phyloP scores from a whole-genome alignment of 2,329 filamentous ascomycete species.

The Aspergillus nomiae region DNA sequence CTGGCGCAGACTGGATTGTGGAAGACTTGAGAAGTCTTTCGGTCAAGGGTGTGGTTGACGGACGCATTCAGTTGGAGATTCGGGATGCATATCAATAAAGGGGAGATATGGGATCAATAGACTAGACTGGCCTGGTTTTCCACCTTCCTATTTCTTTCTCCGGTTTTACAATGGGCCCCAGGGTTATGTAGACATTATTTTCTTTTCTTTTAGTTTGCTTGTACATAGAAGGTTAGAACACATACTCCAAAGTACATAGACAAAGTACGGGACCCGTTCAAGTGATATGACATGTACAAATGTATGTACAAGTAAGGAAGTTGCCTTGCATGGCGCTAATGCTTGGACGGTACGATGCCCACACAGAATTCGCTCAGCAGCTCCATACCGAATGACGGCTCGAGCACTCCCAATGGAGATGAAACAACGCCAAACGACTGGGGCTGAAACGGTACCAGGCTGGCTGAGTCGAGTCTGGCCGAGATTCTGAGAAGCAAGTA shows the following conservation, averaged over 20 bases:
- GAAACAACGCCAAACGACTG: neutral
- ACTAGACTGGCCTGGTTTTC: neutral
- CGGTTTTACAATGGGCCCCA: neutral
- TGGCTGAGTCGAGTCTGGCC: conserved; percentile 1
- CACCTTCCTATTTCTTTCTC: neutral
- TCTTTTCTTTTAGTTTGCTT: neutral
- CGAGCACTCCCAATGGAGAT: neutral
- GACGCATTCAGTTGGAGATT: conserved; percentile 69
- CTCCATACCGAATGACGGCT: neutral
- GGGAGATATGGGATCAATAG: conserved; percentile 2
- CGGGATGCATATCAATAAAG: conserved; percentile 54
- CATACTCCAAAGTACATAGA: conserved; percentile 5
- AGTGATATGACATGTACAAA: conserved; percentile 10
- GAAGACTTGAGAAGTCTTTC: conserved; percentile 74
- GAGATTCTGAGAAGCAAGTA: neutral
- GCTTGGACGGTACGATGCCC: neutral
- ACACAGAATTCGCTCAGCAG: neutral
- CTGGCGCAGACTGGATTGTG: conserved; percentile 87
- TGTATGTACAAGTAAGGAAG: conserved; percentile 5
- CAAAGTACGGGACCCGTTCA: neutral
- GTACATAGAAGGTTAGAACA: conserved; percentile 8
- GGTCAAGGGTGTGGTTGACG: conserved; percentile 59
- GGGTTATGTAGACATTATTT: neutral
- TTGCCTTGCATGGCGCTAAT: conserved; percentile 17
- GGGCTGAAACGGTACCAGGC: neutral